phyloP scores from a whole-genome alignment of 768 basidiomycete species.

The Lentinula aciculospora region DNA sequence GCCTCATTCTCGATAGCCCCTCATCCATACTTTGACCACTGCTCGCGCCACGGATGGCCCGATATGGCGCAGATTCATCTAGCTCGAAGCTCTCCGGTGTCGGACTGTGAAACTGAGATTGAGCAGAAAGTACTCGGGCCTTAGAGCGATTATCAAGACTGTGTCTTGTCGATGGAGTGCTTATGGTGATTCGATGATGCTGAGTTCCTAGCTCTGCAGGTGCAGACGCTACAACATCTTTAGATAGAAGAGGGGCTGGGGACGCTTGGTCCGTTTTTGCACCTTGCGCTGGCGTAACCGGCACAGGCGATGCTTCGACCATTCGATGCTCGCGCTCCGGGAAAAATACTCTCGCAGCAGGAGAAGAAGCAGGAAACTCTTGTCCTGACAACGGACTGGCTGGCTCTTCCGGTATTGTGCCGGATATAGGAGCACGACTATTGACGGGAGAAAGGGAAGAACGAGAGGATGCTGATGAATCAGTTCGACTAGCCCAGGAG shows the following conservation, averaged over 20 bases:
- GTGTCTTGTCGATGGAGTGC: constrained; percentile 18
- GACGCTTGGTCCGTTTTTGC: not conserved
- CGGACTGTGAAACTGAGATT: not conserved
- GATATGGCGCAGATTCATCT: constrained; percentile 23
- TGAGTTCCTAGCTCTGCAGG: constrained; percentile 45
- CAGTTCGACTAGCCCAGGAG: constrained; percentile 50
- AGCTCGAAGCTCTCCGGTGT: constrained; percentile 20
- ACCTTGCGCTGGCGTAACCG: constrained; percentile 14
- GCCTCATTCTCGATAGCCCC: constrained; percentile 8
- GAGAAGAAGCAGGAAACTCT: not conserved
- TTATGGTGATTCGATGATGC: constrained; percentile 25
- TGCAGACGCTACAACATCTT: constrained; percentile 30
- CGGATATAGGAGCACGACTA: constrained; percentile 8
- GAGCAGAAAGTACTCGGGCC: not conserved
- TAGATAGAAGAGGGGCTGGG: not conserved
- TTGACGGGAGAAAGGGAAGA: constrained; percentile 20
- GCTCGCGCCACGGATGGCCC: constrained; percentile 11
- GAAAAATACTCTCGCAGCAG: constrained; percentile 18
- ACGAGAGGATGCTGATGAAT: constrained; percentile 25
- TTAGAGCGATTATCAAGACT: constrained; percentile 25
- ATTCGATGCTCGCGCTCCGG: constrained; percentile 30
- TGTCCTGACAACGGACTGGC: constrained; percentile 8
- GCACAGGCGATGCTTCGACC: constrained; percentile 39
- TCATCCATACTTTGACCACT: not conserved
- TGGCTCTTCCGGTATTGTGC: constrained; percentile 12